phyloP scores from a whole-genome alignment of 139 green algal species.

The Haematococcus lacustris region DNA sequence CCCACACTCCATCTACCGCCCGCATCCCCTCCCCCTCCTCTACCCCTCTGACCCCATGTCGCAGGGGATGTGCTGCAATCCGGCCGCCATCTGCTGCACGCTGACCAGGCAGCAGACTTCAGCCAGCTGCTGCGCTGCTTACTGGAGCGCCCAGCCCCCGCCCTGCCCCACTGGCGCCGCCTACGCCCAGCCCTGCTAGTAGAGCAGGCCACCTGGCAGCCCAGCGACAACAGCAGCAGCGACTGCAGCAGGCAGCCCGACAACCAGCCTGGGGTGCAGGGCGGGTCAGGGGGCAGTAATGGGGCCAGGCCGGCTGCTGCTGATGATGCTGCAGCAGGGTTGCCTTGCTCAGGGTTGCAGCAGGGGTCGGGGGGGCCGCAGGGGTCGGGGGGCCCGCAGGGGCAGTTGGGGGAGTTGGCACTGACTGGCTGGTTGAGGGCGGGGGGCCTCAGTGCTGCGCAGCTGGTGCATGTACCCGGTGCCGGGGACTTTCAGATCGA shows the following conservation, averaged over 20 bases:
- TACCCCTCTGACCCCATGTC: too few relatives aligned
- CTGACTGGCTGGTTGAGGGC: conserved; percentile 63
- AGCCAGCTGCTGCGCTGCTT: conserved; percentile 63
- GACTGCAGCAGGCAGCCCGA: conserved; percentile 2
- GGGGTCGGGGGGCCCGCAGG: conserved; percentile 9
- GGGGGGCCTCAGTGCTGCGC: conserved; percentile 60
- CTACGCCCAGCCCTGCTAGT: conserved; percentile 63
- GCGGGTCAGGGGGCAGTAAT: too few relatives aligned
- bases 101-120: conserved; percentile 44
- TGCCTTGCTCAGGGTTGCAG: too few relatives aligned
- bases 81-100: conserved; percentile 46
- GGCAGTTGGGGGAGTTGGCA: conserved; percentile 4
- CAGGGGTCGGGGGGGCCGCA: too few relatives aligned
- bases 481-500: conserved; percentile 67
- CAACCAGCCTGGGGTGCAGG: too few relatives aligned
- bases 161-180: conserved; percentile 61
- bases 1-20: too few relatives aligned
- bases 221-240: neutral
- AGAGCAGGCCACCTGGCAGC: conserved; percentile 27
- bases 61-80: conserved; percentile 21
- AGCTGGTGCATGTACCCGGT: conserved; percentile 67
- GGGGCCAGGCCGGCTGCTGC: too few relatives aligned
- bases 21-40: too few relatives aligned
- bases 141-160: conserved; percentile 30
- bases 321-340: too few relatives aligned